Evolutionary conservation across 306 rosid species (phyloP).

Genomic region (Vigna angularis): DNA sequence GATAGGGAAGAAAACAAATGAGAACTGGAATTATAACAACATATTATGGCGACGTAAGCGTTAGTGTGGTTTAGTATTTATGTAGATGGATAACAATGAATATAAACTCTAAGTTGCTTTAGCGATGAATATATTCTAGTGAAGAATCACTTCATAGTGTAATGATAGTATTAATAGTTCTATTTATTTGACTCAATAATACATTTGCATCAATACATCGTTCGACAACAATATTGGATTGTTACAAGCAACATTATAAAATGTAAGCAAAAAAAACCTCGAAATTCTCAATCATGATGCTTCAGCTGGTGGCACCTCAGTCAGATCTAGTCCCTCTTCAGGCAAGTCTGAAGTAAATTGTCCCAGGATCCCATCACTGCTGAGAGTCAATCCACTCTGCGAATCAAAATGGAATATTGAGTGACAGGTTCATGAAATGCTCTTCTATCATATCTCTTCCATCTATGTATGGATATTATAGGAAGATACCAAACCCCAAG

Average conservation of each 20-base stretch:
- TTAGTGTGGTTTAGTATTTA: not conserved
- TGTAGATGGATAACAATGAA: not conserved
- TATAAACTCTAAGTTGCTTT: not conserved
- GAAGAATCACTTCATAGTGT: not conserved
- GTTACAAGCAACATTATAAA: slow-evolving; percentile 18
- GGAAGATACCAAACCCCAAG: not conserved
- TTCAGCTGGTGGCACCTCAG: slow-evolving; percentile 55
- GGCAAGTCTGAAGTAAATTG: slow-evolving; percentile 70
- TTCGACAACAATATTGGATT: not conserved
- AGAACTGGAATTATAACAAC: not conserved
- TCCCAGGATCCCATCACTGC: slow-evolving; percentile 70
- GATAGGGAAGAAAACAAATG: no score
- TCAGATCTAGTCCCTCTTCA: slow-evolving; percentile 54
- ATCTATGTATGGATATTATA: slow-evolving; percentile 5
- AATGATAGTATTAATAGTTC: not conserved
- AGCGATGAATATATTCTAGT: not conserved
- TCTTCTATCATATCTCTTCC: not conserved
- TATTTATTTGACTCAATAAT: slow-evolving; percentile 2
- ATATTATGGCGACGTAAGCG: not conserved
- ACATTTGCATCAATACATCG: slow-evolving; percentile 1
- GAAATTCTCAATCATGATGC: slow-evolving; percentile 38
- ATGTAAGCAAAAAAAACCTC: not conserved
- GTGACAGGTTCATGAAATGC: slow-evolving; percentile 30
- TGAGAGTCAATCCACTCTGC: slow-evolving; percentile 80
- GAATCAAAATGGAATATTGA: not conserved